Percentiles rank a stretch among this genome's conserved stretches.
phyloP scores from a whole-genome alignment of 306 rosid genomes.

The Prunus davidiana region DNA sequence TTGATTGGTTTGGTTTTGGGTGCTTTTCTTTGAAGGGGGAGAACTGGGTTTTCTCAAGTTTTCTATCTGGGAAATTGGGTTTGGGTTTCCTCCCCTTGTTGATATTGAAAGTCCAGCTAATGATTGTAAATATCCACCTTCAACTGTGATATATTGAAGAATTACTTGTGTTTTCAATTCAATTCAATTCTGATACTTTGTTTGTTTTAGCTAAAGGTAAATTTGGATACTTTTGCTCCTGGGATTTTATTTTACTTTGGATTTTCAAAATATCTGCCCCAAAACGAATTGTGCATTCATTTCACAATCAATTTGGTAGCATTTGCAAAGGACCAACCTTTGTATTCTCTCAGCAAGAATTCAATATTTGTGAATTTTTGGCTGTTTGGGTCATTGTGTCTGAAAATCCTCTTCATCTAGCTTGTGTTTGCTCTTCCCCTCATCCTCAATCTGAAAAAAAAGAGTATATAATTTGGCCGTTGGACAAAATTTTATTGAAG shows the following conservation, averaged over 20 bases:
- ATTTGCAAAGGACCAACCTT: neutral
- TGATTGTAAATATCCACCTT: neutral
- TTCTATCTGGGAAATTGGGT: neutral
- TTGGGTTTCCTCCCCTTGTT: neutral
- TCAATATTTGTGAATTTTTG: neutral
- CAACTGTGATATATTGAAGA: neutral
- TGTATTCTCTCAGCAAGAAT: neutral
- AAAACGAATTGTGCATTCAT: neutral
- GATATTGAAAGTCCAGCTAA: neutral
- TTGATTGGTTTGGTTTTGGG: conserved; percentile 3
- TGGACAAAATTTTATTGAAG: neutral
- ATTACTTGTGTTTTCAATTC: neutral
- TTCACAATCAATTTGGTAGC: conserved; percentile 6
- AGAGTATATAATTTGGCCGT: neutral
- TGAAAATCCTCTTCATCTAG: neutral
- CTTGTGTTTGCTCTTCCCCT: neutral
- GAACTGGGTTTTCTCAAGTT: conserved; percentile 7
- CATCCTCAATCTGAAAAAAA: neutral
- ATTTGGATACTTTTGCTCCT: neutral
- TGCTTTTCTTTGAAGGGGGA: neutral
- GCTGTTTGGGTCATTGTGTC: neutral
- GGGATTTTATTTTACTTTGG: conserved; percentile 18
- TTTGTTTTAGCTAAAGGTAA: too few relatives aligned
- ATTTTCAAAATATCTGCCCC: neutral
- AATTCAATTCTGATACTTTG: neutral